A percentile compares a stretch with the other conserved stretches of the same genome.
Evolutionary conservation across 371 early-diverging fungal species (phyloP).

Genomic region (Nematocida minor): DNA sequence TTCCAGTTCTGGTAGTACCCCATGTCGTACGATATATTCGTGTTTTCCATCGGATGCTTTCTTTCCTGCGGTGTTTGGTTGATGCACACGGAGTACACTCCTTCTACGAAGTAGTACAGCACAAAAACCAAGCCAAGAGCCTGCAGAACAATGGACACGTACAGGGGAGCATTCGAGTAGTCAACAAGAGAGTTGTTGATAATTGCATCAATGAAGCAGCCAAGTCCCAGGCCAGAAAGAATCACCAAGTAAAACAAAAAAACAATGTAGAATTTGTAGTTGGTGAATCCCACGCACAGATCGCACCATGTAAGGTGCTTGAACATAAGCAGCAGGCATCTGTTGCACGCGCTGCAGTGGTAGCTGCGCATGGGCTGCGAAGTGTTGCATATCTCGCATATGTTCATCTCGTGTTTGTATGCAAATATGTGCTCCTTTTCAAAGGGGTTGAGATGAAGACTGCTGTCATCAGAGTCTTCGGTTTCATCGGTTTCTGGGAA

Average conservation of each 20-base stretch:
- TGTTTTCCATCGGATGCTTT: neutral
- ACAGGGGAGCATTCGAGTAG: neutral
- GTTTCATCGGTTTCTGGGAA: constrained; percentile 31
- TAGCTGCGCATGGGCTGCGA: constrained; percentile 66
- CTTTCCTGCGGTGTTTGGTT: constrained; percentile 43
- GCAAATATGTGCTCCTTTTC: constrained; percentile 50
- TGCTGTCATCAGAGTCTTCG: constrained; percentile 16
- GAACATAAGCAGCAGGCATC: constrained; percentile 65
- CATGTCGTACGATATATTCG: constrained; percentile 75
- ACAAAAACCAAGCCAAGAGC: neutral
- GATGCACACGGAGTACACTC: constrained; percentile 11
- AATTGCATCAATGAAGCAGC: constrained; percentile 35
- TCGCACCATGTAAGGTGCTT: constrained; percentile 64
- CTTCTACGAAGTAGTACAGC: neutral
- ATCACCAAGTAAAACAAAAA: constrained; percentile 58
- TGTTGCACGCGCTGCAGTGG: constrained; percentile 65
- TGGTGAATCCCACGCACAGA: constrained; percentile 65
- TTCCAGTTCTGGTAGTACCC: constrained; percentile 72
- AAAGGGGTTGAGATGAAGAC: constrained; percentile 61
- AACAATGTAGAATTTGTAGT: constrained; percentile 65
- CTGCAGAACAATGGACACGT: neutral
- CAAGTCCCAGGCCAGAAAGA: constrained; percentile 34
- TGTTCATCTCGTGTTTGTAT: constrained; percentile 49
- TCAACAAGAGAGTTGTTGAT: no score
- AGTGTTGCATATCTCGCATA: constrained; percentile 64